phyloP scores from a whole-genome alignment of 805 yeast genomes.

The Tetrapisispora fleetii region DNA sequence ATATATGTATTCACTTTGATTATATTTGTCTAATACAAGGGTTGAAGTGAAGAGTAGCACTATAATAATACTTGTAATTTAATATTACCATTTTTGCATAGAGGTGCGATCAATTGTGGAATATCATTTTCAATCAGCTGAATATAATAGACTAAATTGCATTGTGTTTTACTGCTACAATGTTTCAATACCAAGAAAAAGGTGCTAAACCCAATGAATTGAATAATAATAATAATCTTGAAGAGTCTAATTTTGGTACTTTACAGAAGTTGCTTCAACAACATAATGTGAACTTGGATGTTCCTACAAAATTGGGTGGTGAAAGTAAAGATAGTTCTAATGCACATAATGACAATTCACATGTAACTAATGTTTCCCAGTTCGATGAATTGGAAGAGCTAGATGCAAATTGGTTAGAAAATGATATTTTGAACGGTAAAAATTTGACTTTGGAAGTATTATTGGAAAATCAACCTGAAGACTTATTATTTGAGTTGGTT shows the following conservation, averaged over 20 bases:
- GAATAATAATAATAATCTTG: not conserved
- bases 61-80: too few relatives aligned
- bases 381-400: slow-evolving; percentile 2
- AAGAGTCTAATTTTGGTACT: not conserved
- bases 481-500: slow-evolving; percentile 9
- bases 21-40: not conserved
- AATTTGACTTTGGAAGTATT: slow-evolving; percentile 19
- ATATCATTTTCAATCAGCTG: not conserved
- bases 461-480: slow-evolving; percentile 9
- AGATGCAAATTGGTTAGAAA: slow-evolving; percentile 5
- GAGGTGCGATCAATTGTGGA: not conserved
- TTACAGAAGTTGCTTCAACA: slow-evolving; percentile 2
- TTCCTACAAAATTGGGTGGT: not conserved
- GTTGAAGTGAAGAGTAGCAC: too few relatives aligned
- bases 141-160: not conserved
- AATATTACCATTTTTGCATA: too few relatives aligned
- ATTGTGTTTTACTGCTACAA: not conserved
- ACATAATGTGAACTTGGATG: not conserved
- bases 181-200: not conserved
- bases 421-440: slow-evolving; percentile 11
- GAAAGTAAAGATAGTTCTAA: not conserved
- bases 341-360: not conserved
- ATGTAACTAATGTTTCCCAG: not conserved
- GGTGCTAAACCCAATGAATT: too few relatives aligned
- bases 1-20: too few relatives aligned